Evolutionary conservation across 179 eudicot species (phyloP).

Genomic region (Sideroxylon spinosum): DNA sequence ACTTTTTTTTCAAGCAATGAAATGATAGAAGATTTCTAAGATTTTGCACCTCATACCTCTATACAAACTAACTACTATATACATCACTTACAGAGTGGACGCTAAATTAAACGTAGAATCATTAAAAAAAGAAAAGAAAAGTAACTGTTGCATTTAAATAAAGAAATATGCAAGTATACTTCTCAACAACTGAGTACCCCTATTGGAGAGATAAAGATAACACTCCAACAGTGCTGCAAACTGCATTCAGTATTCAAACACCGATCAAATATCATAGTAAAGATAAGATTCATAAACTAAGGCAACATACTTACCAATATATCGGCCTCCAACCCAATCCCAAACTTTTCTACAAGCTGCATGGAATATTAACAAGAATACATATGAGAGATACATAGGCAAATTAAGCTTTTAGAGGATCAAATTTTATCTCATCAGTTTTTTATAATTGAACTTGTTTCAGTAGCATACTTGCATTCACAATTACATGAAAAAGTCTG

Average conservation of each 20-base stretch:
- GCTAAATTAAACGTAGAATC: neutral
- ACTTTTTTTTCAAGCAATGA: neutral
- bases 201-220: slow-evolving; percentile 95
- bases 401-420: neutral
- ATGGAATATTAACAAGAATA: slow-evolving; percentile 14
- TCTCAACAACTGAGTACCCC: slow-evolving; percentile 81
- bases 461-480: neutral
- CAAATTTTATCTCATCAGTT: slow-evolving; percentile 1
- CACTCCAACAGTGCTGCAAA: slow-evolving; percentile 98
- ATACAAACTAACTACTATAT: neutral
- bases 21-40: no score
- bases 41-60: neutral
- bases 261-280: slow-evolving; percentile 3
- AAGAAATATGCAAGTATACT: slow-evolving; percentile 42
- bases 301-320: slow-evolving; percentile 59
- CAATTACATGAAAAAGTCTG: neutral
- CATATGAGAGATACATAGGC: neutral
- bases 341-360: slow-evolving; percentile 97
- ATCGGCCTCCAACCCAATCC: slow-evolving; percentile 99
- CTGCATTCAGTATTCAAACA: slow-evolving; percentile 47
- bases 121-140: neutral
- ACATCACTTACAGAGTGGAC: neutral
- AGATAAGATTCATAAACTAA: neutral
- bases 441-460: neutral
- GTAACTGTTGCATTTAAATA: slow-evolving; percentile 7